Evolutionary conservation across 169 alveolate genomes (phyloP).

Genomic region (Toxoplasma gondii): DNA sequence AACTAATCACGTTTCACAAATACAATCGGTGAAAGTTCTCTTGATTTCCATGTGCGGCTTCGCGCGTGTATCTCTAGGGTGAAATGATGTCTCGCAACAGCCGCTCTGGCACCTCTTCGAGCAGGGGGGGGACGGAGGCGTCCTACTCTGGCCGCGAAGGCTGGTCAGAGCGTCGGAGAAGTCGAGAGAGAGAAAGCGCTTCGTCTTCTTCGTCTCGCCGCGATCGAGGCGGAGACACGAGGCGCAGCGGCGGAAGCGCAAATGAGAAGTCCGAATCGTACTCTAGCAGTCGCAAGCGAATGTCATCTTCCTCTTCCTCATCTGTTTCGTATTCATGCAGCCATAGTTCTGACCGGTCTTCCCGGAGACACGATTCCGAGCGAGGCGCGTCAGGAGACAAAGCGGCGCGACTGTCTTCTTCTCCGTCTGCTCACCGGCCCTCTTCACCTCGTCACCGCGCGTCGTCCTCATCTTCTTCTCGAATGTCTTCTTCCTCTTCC

Average conservation of each 20-base stretch:
- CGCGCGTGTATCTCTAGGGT: background rate
- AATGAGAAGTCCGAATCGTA: background rate
- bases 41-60: background rate
- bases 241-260: background rate
- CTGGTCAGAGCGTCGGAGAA: background rate
- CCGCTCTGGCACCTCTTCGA: background rate
- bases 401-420: background rate
- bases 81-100: background rate
- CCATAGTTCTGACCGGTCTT: background rate
- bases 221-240: background rate
- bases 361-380: background rate
- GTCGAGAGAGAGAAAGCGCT: background rate
- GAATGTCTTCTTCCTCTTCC: background rate
- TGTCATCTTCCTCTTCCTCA: background rate
- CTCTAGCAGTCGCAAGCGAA: background rate
- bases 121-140: background rate
- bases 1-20: no score
- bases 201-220: background rate
- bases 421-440: background rate
- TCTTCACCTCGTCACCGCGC: background rate
- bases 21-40: no score
- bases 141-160: background rate
- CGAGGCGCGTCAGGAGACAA: background rate
- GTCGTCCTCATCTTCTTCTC: background rate
- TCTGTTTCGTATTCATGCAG: background rate